Evolutionary conservation across 2,329 filamentous ascomycete genomes (phyloP).

Genomic region (Magnaporthiopsis rhizophila): DNA sequence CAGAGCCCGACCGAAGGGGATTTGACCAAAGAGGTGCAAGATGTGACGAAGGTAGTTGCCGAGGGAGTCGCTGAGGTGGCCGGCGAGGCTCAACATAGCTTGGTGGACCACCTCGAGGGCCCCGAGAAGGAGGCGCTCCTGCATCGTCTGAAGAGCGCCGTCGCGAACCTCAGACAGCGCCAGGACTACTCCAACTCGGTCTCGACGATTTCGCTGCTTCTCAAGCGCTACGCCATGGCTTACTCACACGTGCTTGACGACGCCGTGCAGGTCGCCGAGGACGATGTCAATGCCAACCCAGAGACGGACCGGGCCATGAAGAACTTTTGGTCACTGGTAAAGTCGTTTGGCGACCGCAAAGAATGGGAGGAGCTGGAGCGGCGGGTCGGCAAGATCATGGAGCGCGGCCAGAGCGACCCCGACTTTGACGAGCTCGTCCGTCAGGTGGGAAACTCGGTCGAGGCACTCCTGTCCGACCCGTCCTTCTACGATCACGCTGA

Average conservation of each 20-base stretch:
- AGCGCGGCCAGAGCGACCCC: conserved; percentile 69
- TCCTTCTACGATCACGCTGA: conserved; percentile 74
- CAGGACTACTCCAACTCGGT: conserved; percentile 83
- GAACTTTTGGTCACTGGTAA: conserved; percentile 75
- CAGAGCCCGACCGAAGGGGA: conserved; percentile 27
- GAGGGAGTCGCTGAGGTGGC: conserved; percentile 44
- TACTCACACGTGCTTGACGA: conserved; percentile 70
- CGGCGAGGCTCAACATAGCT: conserved; percentile 57
- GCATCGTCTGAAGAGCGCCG: conserved; percentile 66
- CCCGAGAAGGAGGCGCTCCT: conserved; percentile 69
- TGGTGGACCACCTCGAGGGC: conserved; percentile 56
- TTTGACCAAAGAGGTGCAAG: conserved; percentile 47
- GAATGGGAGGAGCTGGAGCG: conserved; percentile 71
- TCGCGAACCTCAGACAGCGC: conserved; percentile 65
- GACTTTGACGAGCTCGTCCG: conserved; percentile 71
- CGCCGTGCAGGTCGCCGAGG: conserved; percentile 55
- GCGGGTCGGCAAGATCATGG: conserved; percentile 59
- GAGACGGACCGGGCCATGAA: conserved; percentile 67
- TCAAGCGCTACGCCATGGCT: conserved; percentile 68
- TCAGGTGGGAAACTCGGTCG: conserved; percentile 64
- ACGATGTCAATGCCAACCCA: conserved; percentile 64
- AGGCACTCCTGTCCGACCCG: conserved; percentile 78
- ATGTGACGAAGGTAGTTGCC: conserved; percentile 44
- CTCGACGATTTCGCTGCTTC: conserved; percentile 64
- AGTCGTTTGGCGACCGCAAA: conserved; percentile 65